Base-by-base conservation (phyloP, 1,139 yeast species). In the Yarrowia galli region DNA sequence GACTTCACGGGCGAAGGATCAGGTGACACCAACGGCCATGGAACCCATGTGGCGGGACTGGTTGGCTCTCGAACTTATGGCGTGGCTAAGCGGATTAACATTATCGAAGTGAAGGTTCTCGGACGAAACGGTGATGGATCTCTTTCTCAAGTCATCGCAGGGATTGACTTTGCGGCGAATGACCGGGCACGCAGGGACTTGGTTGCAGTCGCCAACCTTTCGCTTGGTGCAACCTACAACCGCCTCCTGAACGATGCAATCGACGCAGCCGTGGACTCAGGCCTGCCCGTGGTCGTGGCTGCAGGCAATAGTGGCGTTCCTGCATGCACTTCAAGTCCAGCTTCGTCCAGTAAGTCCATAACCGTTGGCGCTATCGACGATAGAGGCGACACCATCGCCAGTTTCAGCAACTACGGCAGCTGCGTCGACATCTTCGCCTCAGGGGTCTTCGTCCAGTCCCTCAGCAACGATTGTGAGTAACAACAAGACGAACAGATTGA, bases 281-380 rank as follows among this genome's bases (percentile, higher is more conserved):
- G 97, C 0, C 75, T 93, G 56, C 85, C 91, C 0, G 81, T 92
- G 64, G 92, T 91, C 13, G 97, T 85, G 2, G 97, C 98, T 0
- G 98, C 97, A 0, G 98, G 98, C 0, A 93, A 93, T 75, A 83
- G 89, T 40, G 88, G 89, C 74, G 78, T 83, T 28, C 87, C 91
- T 74, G 96, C 98, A 0, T 92, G 98, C 75, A 78, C 83, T 68
- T 84, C 89, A 5, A 89, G 96, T 51, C 97, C 97, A 0, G 96
- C 96, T 0, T 86, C 93, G 45, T 87, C 96, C 0, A 77, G 79
- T 1, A 79, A 80, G 60, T 96, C 95, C 0, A 85, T 92, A 1
- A 89, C 97, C 0, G 97, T 92, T 1, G 98, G 97, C 0, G 97
- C 98, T 2, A 87, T 92, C 65, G 96, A 92, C 75, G 97, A 89